A percentile compares a stretch with the other conserved stretches of the same genome.
Evolutionary conservation across 148 eudicot species (phyloP).

Genomic region (Silene uniflora): DNA sequence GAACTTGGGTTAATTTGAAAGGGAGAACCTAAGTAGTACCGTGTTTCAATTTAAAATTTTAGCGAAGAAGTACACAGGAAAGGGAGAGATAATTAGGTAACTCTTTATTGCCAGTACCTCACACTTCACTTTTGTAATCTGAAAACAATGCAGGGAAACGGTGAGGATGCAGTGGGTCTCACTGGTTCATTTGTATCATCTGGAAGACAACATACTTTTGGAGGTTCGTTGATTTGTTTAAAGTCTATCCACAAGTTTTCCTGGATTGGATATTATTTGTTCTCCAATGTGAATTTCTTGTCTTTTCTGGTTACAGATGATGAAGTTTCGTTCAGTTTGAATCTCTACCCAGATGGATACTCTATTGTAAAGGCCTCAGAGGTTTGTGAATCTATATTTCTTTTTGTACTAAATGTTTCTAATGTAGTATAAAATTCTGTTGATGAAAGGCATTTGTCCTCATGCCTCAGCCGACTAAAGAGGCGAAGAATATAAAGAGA

Average conservation of each 20-base stretch:
- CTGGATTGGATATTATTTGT: background rate
- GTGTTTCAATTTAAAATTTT: background rate
- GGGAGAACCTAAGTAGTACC: background rate
- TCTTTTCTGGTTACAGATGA: conserved; percentile 38
- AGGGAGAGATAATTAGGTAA: background rate
- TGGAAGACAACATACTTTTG: conserved; percentile 20
- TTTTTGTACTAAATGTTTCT: background rate
- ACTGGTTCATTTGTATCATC: conserved; percentile 40
- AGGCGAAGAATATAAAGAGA: too few relatives aligned
- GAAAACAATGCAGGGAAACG: conserved; percentile 38
- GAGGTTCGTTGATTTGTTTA: conserved; percentile 9
- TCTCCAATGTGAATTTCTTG: background rate
- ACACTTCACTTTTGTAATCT: background rate
- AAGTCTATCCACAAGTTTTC: background rate
- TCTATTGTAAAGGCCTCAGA: conserved; percentile 66
- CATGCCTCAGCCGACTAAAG: too few relatives aligned
- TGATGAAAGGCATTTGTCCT: too few relatives aligned
- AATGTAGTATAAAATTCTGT: background rate
- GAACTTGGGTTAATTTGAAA: background rate
- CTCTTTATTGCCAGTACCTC: background rate
- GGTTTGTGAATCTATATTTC: conserved; percentile 38
- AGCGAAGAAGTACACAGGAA: background rate
- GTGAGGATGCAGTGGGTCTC: conserved; percentile 37
- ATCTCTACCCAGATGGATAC: conserved; percentile 79
- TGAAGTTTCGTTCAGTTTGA: conserved; percentile 73